Conservation (phyloP, 176 grass and related monocot species). For the Ananas comosus region DNA sequence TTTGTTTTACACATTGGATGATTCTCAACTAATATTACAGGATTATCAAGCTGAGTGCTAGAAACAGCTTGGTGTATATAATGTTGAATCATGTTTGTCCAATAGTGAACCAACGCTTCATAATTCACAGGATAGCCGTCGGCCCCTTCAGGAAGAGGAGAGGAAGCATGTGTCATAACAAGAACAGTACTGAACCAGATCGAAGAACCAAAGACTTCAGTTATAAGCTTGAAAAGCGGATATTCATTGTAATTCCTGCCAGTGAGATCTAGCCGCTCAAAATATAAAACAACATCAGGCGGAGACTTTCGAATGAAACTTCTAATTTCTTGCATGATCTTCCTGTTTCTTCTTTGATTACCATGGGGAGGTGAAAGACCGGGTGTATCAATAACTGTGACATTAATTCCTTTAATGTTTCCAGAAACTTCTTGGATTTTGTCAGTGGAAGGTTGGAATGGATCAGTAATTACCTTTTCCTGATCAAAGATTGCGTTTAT, state of each 20-base stretch:
- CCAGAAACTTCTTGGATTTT: constrained; percentile 49
- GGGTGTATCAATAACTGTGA: constrained; percentile 84
- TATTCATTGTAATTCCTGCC: constrained; percentile 51
- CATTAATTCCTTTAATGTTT: constrained; percentile 68
- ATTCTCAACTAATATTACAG: constrained; percentile 65
- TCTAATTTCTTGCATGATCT: constrained; percentile 61
- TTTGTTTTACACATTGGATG: constrained; percentile 59
- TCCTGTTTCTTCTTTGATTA: constrained; percentile 48
- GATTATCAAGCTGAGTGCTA: constrained; percentile 65
- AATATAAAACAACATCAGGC: constrained; percentile 74
- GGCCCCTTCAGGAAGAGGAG: constrained; percentile 65
- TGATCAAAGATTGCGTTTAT: constrained; percentile 70
- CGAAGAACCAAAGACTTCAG: constrained; percentile 71
- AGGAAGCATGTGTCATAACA: constrained; percentile 73
- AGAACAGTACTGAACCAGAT: constrained; percentile 91
- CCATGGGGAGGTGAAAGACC: constrained; percentile 47
- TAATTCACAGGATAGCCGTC: constrained; percentile 75
- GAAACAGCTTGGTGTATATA: constrained; percentile 51
- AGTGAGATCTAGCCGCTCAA: constrained; percentile 65
- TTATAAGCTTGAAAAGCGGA: constrained; percentile 76
- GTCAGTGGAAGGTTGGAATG: constrained; percentile 40
- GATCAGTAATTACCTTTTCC: constrained; percentile 33
- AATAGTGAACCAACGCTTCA: constrained; percentile 53
- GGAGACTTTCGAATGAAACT: constrained; percentile 58
- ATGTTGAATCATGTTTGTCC: constrained; percentile 49